Percentiles rank a stretch among this genome's conserved stretches.
Evolutionary conservation across 2,329 filamentous ascomycete genomes (phyloP).

Genomic region (Leptoxyphium fumago): DNA sequence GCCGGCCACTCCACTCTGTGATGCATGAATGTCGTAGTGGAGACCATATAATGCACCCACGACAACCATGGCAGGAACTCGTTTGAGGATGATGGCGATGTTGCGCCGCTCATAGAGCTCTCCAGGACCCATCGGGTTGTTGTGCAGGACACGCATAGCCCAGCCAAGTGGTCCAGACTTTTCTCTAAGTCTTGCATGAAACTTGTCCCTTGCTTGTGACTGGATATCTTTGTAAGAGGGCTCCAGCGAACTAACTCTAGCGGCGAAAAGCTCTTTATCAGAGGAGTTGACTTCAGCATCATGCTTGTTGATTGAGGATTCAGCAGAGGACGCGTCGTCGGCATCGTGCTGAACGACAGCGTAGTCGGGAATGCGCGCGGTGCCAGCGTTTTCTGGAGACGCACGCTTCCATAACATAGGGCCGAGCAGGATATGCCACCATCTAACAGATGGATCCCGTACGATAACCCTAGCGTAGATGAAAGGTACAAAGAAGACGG

Average conservation of each 20-base stretch:
- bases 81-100: conserved; percentile 46
- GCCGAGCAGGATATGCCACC: conserved; percentile 20
- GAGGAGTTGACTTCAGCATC: background rate
- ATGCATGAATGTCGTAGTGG: conserved; percentile 70
- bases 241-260: background rate
- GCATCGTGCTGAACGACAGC: conserved; percentile 56
- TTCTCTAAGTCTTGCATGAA: conserved; percentile 49
- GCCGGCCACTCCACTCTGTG: conserved; percentile 54
- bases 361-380: conserved; percentile 55
- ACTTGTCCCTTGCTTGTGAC: conserved; percentile 39
- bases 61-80: conserved; percentile 53
- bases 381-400: conserved; percentile 36
- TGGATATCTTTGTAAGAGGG: conserved; percentile 46
- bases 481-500: conserved; percentile 24
- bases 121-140: conserved; percentile 59
- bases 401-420: conserved; percentile 37
- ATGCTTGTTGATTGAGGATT: background rate
- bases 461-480: conserved; percentile 17
- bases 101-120: conserved; percentile 63
- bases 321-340: conserved; percentile 16
- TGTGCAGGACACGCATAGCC: conserved; percentile 64
- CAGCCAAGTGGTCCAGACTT: conserved; percentile 58
- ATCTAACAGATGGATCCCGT: conserved; percentile 18
- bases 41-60: conserved; percentile 55
- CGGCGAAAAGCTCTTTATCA: background rate